Percentiles rank a stretch among this genome's conserved stretches.
phyloP scores from a whole-genome alignment of 805 yeast species.

The Naumovozyma castellii region DNA sequence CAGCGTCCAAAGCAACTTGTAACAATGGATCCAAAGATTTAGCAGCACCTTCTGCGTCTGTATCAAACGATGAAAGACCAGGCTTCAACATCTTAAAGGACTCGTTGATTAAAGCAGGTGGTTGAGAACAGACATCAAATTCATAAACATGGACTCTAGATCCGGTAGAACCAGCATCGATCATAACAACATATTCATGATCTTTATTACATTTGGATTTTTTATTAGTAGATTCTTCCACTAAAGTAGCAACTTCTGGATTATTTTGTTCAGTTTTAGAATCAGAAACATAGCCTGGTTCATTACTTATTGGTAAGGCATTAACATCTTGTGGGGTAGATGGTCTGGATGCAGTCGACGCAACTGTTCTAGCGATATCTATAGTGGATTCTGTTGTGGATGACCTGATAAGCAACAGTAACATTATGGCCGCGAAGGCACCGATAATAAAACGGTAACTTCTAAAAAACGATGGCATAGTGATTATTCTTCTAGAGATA shows the following conservation, averaged over 20 bases:
- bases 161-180: constrained; percentile 97
- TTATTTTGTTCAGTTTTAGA: constrained; percentile 12
- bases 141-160: constrained; percentile 91
- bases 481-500: too few species aligned
- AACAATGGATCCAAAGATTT: constrained; percentile 77
- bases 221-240: constrained; percentile 4
- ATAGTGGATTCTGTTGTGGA: constrained; percentile 26
- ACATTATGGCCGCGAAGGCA: constrained; percentile 40
- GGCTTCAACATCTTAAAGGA: constrained; percentile 84
- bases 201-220: constrained; percentile 31
- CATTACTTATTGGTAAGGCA: constrained; percentile 14
- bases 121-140: constrained; percentile 76
- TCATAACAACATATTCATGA: constrained; percentile 75
- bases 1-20: constrained; percentile 60
- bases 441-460: constrained; percentile 45
- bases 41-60: constrained; percentile 80
- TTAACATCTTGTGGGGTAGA: constrained; percentile 11
- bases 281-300: constrained; percentile 22
- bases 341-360: constrained; percentile 12
- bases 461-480: constrained; percentile 31
- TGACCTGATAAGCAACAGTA: constrained; percentile 41
- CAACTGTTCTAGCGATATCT: constrained; percentile 13
- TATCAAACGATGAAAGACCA: constrained; percentile 78
- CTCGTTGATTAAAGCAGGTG: constrained; percentile 75
- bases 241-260: constrained; percentile 22